A percentile compares a stretch with the other conserved stretches of the same genome.
These are phyloP conservation scores for Salicornia ramosissima DNA, from an alignment of 148 eudicot genomes.

Conservation along the genomic window DNA sequence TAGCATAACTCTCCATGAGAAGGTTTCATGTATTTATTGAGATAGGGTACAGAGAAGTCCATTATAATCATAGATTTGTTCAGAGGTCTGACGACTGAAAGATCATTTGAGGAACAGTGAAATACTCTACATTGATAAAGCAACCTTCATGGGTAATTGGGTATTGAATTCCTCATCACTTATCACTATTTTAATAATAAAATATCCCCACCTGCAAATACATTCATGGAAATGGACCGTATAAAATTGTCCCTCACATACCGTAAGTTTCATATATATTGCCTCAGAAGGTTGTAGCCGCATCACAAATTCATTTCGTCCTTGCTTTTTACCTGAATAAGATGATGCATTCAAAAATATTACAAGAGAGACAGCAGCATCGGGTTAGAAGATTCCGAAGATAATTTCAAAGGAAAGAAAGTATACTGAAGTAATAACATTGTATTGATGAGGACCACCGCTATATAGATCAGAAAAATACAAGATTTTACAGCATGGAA, in stretches of 20 bases:
- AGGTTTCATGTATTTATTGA: too few relatives aligned
- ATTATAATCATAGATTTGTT: not conserved
- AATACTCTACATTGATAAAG: not conserved
- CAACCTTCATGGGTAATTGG: too few relatives aligned
- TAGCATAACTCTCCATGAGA: too few relatives aligned
- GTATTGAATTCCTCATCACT: too few relatives aligned
- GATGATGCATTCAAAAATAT: not conserved
- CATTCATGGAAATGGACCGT: not conserved
- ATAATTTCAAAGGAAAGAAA: not conserved
- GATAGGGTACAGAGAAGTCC: not conserved
- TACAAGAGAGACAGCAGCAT: not conserved
- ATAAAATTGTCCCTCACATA: constrained; percentile 24
- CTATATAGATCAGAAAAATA: not conserved
- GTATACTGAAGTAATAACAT: not conserved
- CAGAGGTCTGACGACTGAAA: not conserved
- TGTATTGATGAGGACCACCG: not conserved
- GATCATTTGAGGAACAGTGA: not conserved
- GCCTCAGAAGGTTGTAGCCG: constrained; percentile 92
- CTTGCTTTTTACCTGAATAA: constrained; percentile 72
- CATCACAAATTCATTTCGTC: constrained; percentile 90
- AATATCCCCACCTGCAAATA: not conserved
- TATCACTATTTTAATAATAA: not conserved
- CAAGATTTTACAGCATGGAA: not conserved
- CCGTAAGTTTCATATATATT: constrained; percentile 95
- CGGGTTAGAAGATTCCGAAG: not conserved